Conservation (phyloP, 2,329 filamentous ascomycete species). For the Knoxdaviesia proteae region DNA sequence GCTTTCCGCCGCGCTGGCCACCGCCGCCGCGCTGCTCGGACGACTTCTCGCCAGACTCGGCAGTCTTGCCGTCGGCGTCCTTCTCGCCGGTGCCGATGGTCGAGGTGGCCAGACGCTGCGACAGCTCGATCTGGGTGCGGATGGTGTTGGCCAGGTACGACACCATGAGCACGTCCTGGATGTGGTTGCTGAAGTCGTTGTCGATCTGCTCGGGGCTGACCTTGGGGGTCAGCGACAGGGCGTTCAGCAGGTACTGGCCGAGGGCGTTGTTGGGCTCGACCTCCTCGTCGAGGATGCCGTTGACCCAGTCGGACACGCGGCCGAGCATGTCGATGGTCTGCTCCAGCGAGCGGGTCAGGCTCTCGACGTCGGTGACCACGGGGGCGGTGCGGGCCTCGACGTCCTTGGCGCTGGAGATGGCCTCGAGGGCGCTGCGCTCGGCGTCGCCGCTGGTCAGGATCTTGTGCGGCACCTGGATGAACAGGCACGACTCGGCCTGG, state of each 20-base stretch:
- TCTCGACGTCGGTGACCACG: conserved; percentile 75
- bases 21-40: conserved; percentile 23
- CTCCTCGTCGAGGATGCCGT: conserved; percentile 85
- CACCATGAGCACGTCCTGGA: conserved; percentile 95
- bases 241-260: conserved; percentile 88
- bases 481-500: conserved; percentile 86
- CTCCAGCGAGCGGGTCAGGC: conserved; percentile 66
- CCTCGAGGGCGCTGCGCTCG: conserved; percentile 48
- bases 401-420: conserved; percentile 67
- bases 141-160: conserved; percentile 98
- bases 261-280: conserved; percentile 73
- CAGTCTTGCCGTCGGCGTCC: conserved; percentile 24
- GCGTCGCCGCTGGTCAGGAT: conserved; percentile 61
- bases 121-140: conserved; percentile 95
- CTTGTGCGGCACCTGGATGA: conserved; percentile 92
- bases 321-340: conserved; percentile 79
- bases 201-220: conserved; percentile 81
- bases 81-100: conserved; percentile 32
- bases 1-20: conserved; percentile 28
- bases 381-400: conserved; percentile 51
- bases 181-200: conserved; percentile 98
- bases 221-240: conserved; percentile 82
- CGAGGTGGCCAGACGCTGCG: conserved; percentile 78
- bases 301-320: conserved; percentile 78
- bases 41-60: conserved; percentile 20